Evolutionary conservation across 2,329 filamentous ascomycete species (phyloP), one percentile per base, ranked within the genome.

Genomic region (Pezicula rhizophila): DNA sequence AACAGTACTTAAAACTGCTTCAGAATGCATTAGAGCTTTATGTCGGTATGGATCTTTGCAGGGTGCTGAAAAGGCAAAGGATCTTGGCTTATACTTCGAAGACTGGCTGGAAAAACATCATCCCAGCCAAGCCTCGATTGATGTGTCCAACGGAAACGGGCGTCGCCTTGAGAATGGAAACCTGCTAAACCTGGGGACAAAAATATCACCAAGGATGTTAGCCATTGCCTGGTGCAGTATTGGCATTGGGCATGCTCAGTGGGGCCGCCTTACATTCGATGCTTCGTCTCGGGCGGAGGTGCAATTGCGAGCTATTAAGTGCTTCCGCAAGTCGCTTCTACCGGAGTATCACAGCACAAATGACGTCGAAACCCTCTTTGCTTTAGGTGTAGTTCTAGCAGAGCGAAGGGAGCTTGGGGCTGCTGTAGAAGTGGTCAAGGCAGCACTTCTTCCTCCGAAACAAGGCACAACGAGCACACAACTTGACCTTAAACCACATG

Each of bases 241-340:
- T 54, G 93, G 92, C 0, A 75, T 95, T 47, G 85, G 87, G 12
- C 84, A 93, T 57, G 89, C 91, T 2, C 85, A 92, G 54, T 96
- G 89, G 89, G 89, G 91, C 40, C 80, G 84, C 46, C 76, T 85
- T 61, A 96, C 91, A 0, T 87, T 83, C 50, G 84, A 96, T 55
- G 84, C 83, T 20, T 77, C 83, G 37, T 73, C 77, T 15, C 80
- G 93, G 52, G 76, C 82, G 5, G 80, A 85, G 43, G 80, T 92
- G 39, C 90, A 95, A 60, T 74, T 78, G 34, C 85, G 88, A 62
- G 91, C 92, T 2, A 82, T 93, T 34, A 77, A 82, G 54, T 85
- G 82, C 52, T 76, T 97, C 43, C 82, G 85, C 39, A 87, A 79
- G 60, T 86, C 89, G 8, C 68, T 95, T 15, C 79, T 81, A 1